Conservation (phyloP, 176 grass and related monocot genomes). For the Cenchrus americanus region DNA sequence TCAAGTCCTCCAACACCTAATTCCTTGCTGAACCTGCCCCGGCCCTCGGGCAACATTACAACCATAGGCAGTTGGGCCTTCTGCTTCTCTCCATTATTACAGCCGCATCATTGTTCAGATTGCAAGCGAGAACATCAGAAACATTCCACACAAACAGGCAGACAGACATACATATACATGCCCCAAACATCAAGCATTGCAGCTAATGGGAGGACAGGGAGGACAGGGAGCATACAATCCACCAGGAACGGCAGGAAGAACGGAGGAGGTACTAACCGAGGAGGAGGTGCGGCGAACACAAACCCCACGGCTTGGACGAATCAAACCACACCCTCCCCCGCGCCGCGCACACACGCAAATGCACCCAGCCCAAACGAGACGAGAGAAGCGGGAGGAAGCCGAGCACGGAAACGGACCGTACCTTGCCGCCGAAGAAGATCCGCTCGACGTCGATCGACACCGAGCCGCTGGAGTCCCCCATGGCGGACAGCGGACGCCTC, state of each 20-base stretch:
- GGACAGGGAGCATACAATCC: neutral
- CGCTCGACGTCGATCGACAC: conserved; percentile 85
- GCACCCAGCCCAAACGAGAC: neutral
- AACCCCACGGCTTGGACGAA: conserved; percentile 33
- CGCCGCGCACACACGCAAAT: conserved; percentile 3
- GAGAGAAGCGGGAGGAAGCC: conserved; percentile 7
- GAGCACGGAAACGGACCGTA: conserved; percentile 29
- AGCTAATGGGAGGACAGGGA: neutral
- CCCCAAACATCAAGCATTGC: conserved; percentile 10
- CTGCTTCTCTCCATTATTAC: neutral
- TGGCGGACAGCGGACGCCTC: conserved; percentile 18
- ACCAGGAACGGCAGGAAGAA: neutral
- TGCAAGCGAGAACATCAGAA: neutral
- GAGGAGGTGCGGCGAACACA: neutral
- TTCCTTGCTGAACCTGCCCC: conserved; percentile 3
- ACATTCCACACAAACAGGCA: neutral
- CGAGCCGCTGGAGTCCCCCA: conserved; percentile 92
- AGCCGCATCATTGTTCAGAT: neutral
- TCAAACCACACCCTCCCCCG: conserved; percentile 12
- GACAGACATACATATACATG: too few relatives aligned
- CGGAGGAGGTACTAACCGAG: neutral
- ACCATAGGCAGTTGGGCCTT: neutral
- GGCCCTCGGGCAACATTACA: conserved; percentile 30
- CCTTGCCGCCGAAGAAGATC: conserved; percentile 93
- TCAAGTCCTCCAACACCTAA: neutral